Evolutionary conservation across 2,329 filamentous ascomycete species (phyloP).

Genomic region (Fusarium sp.): DNA sequence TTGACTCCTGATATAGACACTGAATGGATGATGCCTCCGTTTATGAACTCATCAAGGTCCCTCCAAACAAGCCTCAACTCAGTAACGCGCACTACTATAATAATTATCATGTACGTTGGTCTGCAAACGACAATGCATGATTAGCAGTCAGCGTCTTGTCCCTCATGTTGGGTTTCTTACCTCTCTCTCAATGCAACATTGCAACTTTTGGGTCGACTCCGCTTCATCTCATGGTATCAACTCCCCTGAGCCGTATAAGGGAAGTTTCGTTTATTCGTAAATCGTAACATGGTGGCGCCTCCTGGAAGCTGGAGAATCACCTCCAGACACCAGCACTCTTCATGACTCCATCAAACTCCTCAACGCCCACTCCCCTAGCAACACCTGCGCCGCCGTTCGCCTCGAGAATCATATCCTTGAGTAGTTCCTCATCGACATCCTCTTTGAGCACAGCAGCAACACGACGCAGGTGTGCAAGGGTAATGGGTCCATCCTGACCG

Average conservation of each 20-base stretch:
- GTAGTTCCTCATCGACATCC: conserved; percentile 81
- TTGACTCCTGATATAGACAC: background rate
- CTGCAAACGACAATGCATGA: background rate
- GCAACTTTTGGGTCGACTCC: background rate
- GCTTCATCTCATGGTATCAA: background rate
- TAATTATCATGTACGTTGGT: background rate
- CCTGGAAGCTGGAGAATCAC: conserved; percentile 52
- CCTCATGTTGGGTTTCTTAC: background rate
- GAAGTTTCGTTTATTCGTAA: conserved; percentile 27
- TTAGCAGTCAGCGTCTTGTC: background rate
- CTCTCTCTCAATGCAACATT: background rate
- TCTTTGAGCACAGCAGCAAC: conserved; percentile 86
- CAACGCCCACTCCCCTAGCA: conserved; percentile 74
- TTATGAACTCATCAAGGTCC: background rate
- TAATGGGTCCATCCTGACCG: conserved; percentile 69
- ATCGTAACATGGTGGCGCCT: conserved; percentile 10
- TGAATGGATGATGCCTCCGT: background rate
- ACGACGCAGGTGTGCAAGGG: conserved; percentile 78
- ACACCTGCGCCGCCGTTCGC: conserved; percentile 85
- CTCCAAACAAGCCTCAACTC: background rate
- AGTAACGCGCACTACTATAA: background rate
- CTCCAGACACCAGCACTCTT: conserved; percentile 83
- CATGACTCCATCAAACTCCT: conserved; percentile 91
- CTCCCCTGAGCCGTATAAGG: conserved; percentile 10
- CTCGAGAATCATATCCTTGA: conserved; percentile 95